phyloP scores from a whole-genome alignment of 345 rosid species.

The Euphorbia peplus region DNA sequence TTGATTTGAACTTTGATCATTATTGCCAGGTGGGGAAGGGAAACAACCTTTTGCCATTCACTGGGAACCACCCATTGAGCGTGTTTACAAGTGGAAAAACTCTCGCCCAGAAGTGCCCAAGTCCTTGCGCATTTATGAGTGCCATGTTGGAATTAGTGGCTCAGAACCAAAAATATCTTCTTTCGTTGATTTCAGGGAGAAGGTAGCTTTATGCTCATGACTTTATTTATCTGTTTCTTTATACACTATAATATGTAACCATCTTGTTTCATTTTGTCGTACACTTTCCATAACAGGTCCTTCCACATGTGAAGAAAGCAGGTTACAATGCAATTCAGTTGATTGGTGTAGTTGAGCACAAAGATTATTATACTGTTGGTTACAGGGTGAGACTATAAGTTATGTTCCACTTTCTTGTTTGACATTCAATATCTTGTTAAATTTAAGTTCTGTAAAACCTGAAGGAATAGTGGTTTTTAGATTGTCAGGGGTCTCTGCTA shows the following conservation, averaged over 20 bases:
- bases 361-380: constrained; percentile 89
- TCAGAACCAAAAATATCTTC: constrained; percentile 73
- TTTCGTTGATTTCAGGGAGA: constrained; percentile 70
- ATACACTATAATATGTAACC: not conserved
- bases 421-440: not conserved
- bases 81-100: constrained; percentile 76
- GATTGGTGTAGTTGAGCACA: constrained; percentile 90
- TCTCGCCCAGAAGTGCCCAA: constrained; percentile 53
- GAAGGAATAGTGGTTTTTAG: not conserved
- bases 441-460: not conserved
- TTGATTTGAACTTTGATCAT: constrained; percentile 16
- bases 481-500: not conserved
- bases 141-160: constrained; percentile 97
- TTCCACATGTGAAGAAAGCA: constrained; percentile 82
- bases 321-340: constrained; percentile 94
- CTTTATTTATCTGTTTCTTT: constrained; percentile 10
- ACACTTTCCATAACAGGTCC: constrained; percentile 50
- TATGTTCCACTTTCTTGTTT: constrained; percentile 8
- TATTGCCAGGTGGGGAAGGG: constrained; percentile 54
- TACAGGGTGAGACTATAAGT: constrained; percentile 64
- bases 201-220: constrained; percentile 40
- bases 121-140: constrained; percentile 90
- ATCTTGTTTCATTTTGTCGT: constrained; percentile 7
- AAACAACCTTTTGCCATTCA: constrained; percentile 84
- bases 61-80: constrained; percentile 92